phyloP scores from a whole-genome alignment of 2,329 filamentous ascomycete genomes.

The Monosporascus sp. region DNA sequence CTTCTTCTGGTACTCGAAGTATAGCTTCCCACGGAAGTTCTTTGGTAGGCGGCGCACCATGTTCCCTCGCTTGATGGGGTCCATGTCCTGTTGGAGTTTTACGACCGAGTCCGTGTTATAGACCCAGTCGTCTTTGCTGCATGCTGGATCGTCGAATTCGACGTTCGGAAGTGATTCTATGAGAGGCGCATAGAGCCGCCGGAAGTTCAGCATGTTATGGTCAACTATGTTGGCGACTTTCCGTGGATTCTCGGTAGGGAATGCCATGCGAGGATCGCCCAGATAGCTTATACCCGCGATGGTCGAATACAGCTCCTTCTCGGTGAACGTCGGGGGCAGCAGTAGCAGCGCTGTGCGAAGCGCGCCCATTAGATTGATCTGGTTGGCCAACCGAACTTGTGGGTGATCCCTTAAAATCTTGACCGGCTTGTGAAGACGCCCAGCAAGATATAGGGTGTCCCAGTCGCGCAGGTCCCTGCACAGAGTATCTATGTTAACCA shows the following conservation, averaged over 20 bases:
- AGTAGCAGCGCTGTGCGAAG: conserved; percentile 84
- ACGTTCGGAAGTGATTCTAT: conserved; percentile 89
- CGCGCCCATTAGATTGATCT: conserved; percentile 90
- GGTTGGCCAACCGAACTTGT: conserved; percentile 86
- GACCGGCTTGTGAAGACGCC: conserved; percentile 87
- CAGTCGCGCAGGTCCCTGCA: conserved; percentile 82
- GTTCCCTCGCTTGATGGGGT: conserved; percentile 82
- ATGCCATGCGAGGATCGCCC: conserved; percentile 90
- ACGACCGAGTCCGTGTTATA: conserved; percentile 60
- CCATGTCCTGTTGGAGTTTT: conserved; percentile 81
- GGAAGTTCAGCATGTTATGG: conserved; percentile 87
- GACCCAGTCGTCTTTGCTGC: conserved; percentile 55
- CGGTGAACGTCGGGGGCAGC: conserved; percentile 77
- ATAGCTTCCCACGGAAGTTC: conserved; percentile 80
- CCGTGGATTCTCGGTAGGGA: conserved; percentile 83
- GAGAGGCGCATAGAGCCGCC: conserved; percentile 82
- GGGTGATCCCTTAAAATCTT: conserved; percentile 96
- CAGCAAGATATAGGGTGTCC: conserved; percentile 95
- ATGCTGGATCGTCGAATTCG: conserved; percentile 62
- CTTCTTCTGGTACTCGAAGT: conserved; percentile 92
- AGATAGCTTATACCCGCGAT: conserved; percentile 92
- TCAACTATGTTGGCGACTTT: conserved; percentile 94
- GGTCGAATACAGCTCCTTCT: conserved; percentile 81
- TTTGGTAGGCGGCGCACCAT: conserved; percentile 92
- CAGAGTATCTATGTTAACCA: conserved; percentile 88